Conservation (phyloP, 148 eudicot species). For the Rhododendron ovatum region DNA sequence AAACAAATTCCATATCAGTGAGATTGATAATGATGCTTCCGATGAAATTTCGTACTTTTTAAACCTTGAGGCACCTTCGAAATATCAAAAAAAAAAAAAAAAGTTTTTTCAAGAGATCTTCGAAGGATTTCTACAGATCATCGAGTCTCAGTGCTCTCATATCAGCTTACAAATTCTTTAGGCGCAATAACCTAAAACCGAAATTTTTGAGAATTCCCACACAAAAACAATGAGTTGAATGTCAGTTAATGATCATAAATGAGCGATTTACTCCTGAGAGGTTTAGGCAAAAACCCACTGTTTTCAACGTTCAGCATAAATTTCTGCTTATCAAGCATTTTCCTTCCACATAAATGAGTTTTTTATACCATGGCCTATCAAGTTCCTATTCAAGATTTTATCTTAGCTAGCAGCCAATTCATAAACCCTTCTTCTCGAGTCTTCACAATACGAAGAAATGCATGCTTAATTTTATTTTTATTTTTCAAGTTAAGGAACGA, state of each 20-base stretch:
- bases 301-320: background rate
- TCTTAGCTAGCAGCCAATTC: background rate
- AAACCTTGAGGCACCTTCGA: background rate
- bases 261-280: background rate
- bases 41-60: background rate
- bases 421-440: background rate
- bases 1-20: background rate
- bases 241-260: background rate
- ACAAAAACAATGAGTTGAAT: background rate
- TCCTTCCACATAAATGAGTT: background rate
- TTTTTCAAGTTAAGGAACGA: background rate
- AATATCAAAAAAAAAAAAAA: background rate
- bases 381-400: background rate
- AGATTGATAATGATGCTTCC: background rate
- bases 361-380: background rate
- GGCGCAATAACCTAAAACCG: background rate
- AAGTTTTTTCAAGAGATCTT: background rate
- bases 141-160: background rate
- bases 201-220: background rate
- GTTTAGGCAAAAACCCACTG: background rate
- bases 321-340: background rate
- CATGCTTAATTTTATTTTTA: too few relatives aligned
- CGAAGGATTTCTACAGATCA: background rate
- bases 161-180: background rate
- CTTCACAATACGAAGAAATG: background rate